Percentiles rank a stretch among this genome's conserved stretches.
These are phyloP conservation scores for Daldinia decipiens DNA, from an alignment of 495 filamentous ascomycete genomes.

Conservation along the genomic window DNA sequence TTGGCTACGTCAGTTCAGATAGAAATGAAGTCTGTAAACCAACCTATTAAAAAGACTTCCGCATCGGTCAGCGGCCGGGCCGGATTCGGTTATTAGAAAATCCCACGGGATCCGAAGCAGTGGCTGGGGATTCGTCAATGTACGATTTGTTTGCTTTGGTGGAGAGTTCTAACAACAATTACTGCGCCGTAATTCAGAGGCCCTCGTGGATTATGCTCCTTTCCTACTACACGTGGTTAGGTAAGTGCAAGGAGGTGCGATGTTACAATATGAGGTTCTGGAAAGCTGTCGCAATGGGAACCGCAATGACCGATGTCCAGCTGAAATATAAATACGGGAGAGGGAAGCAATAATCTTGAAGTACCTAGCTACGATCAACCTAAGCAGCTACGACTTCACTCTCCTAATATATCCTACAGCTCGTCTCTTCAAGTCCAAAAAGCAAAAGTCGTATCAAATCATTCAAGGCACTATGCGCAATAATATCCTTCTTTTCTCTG, in stretches of 20 bases:
- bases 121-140: constrained; percentile 16
- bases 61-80: background rate
- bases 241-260: constrained; percentile 3
- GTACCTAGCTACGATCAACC: background rate
- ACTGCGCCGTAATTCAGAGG: constrained; percentile 4
- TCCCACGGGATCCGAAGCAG: constrained; percentile 1
- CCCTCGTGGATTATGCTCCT: constrained; percentile 7
- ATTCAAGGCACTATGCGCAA: constrained; percentile 19
- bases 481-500: constrained; percentile 17
- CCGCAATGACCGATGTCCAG: background rate
- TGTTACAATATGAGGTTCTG: background rate
- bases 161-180: constrained; percentile 1
- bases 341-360: background rate
- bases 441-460: background rate
- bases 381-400: background rate
- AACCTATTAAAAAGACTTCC: background rate
- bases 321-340: constrained; percentile 10
- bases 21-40: background rate
- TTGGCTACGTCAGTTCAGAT: background rate
- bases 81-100: constrained; percentile 5
- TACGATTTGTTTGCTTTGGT: constrained; percentile 30
- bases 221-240: constrained; percentile 5
- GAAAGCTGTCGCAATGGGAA: background rate
- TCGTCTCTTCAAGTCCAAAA: too few relatives aligned
- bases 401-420: background rate